These are phyloP conservation scores for Tetracladium setigerum DNA, from an alignment of 495 filamentous ascomycete species.

Conservation along the genomic window DNA sequence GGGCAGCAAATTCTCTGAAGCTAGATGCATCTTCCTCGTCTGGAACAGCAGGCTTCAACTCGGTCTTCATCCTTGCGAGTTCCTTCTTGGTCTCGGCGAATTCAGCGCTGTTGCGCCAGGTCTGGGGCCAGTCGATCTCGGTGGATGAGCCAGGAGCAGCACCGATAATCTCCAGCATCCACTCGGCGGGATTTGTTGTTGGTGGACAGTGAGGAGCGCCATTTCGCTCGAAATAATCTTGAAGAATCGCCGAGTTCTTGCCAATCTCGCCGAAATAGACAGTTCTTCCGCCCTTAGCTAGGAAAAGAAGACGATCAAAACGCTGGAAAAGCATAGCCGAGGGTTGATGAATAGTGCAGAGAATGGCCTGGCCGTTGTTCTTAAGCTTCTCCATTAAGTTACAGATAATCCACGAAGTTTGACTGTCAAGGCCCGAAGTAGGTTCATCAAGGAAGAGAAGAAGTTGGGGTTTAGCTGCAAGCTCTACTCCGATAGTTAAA, in stretches of 20 bases:
- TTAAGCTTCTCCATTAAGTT: slow-evolving; percentile 78
- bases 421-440: slow-evolving; percentile 76
- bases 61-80: slow-evolving; percentile 56
- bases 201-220: slow-evolving; percentile 56
- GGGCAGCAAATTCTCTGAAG: slow-evolving; percentile 49
- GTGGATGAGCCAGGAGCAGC: slow-evolving; percentile 71
- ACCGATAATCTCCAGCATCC: slow-evolving; percentile 52
- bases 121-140: slow-evolving; percentile 70
- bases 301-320: slow-evolving; percentile 76
- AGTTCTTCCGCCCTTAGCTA: slow-evolving; percentile 59
- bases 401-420: slow-evolving; percentile 78
- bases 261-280: slow-evolving; percentile 71
- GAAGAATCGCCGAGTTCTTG: slow-evolving; percentile 50
- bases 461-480: slow-evolving; percentile 74
- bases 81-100: slow-evolving; percentile 57
- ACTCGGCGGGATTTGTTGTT: slow-evolving; percentile 77
- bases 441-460: slow-evolving; percentile 86
- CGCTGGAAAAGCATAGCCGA: slow-evolving; percentile 82
- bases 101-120: slow-evolving; percentile 74
- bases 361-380: slow-evolving; percentile 74
- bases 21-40: slow-evolving; percentile 6
- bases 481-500: slow-evolving; percentile 82
- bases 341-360: slow-evolving; percentile 88
- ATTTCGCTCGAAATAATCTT: slow-evolving; percentile 55
- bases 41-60: slow-evolving; percentile 29